phyloP scores from a whole-genome alignment of 495 filamentous ascomycete genomes.

The Hypoxylon crocopeplum region DNA sequence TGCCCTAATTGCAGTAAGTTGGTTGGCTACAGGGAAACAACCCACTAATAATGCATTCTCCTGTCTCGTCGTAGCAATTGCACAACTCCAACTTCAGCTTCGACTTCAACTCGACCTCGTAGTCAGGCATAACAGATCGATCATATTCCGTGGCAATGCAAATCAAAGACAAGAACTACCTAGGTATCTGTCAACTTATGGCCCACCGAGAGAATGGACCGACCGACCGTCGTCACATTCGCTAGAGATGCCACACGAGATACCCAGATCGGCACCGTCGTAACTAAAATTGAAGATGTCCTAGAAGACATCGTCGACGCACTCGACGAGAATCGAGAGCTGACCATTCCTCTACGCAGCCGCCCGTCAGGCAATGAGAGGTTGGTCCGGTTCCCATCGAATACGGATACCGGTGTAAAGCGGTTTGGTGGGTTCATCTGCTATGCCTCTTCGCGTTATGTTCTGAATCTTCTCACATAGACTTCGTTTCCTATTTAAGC shows the following conservation, averaged over 20 bases:
- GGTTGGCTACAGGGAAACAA: no score
- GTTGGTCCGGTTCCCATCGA: slow-evolving; percentile 47
- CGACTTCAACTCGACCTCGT: no score
- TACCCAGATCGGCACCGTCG: slow-evolving; percentile 40
- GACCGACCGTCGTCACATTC: neutral
- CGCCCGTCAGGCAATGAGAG: slow-evolving; percentile 18
- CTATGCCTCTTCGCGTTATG: neutral
- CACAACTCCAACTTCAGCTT: no score
- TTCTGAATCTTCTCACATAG: neutral
- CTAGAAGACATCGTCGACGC: slow-evolving; percentile 59
- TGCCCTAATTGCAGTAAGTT: no score
- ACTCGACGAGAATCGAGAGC: slow-evolving; percentile 45
- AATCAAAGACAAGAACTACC: no score
- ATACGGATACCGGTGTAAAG: slow-evolving; percentile 43
- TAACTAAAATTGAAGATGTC: slow-evolving; percentile 60
- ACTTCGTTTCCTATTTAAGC: slow-evolving; percentile 30
- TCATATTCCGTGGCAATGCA: no score
- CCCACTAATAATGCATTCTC: no score
- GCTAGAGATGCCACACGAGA: slow-evolving; percentile 4
- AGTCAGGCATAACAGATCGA: no score
- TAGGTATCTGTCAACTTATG: no score
- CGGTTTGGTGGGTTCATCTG: slow-evolving; percentile 46
- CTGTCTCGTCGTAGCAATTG: no score
- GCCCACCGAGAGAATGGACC: slow-evolving; percentile 17
- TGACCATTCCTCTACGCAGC: slow-evolving; percentile 54